Base-by-base conservation (phyloP, 805 yeast species). In the Metschnikowia kofuensis region DNA sequence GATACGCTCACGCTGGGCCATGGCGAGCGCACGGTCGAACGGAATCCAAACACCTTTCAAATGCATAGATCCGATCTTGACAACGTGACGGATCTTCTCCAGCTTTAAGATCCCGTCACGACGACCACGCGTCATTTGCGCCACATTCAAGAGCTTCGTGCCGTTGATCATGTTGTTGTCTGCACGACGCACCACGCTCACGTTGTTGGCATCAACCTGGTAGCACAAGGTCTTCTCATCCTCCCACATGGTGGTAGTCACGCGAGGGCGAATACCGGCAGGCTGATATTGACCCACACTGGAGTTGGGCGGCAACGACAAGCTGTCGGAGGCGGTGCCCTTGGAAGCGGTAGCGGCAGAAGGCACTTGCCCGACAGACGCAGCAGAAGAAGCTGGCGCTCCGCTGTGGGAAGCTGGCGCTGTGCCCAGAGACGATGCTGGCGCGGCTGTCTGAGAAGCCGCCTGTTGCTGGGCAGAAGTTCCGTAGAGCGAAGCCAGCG, bases 11-110 rank as follows among this genome's bases (percentile, higher is more conserved):
- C 84, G 74, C 65, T 85, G 85, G 14, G 96, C 95, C 81, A 87
- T 84, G 32, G 85, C 85, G 41, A 83, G 71, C 1, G 95, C 96
- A 44, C 94, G 73, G 53, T 87, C 92, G 62, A 85, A 86, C 1
- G 96, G 95, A 50, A 87, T 86, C 96, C 96, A 87, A 41, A 87
- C 95, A 35, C 96, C 96, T 69, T 87, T 87, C 58, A 87, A 72
- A 65, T 87, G 91, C 91, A 87, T 87, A 12, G 90, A 83, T 5
- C 96, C 96, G 52, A 86, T 84, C 67, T 87, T 87, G 39, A 87
- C 92, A 26, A 87, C 95, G 61, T 85, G 88, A 38, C 94, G 75
- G 39, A 81, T 77, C 59, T 84, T 83, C 63, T 87, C 94, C 50
- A 84, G 80, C 69, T 87, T 87, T 53, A 87, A 74, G 52, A 87